Conservation (phyloP, 441 rosid genomes). For the Populus trichocarpa region DNA sequence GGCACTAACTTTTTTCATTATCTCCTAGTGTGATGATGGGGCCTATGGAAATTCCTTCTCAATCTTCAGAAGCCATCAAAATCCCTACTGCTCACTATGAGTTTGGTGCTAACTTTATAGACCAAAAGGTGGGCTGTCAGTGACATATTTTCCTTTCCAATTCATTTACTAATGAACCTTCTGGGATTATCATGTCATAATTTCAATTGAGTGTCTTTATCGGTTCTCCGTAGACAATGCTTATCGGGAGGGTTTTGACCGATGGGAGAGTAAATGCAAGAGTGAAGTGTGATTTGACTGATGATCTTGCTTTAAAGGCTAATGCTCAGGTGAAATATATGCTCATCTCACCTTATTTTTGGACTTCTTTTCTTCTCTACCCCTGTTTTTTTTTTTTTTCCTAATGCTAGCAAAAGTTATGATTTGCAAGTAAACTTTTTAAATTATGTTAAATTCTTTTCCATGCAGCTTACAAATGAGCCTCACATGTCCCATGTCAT, state of each 20-base stretch:
- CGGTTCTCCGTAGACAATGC: slow-evolving; percentile 60
- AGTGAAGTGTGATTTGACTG: slow-evolving; percentile 80
- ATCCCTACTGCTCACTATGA: slow-evolving; percentile 88
- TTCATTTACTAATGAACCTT: background rate
- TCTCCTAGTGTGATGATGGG: slow-evolving; percentile 80
- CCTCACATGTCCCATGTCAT: slow-evolving; percentile 86
- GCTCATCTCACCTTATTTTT: background rate
- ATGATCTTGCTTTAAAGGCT: slow-evolving; percentile 66
- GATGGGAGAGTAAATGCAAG: slow-evolving; percentile 94
- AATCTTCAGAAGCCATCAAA: slow-evolving; percentile 73
- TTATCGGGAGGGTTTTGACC: slow-evolving; percentile 79
- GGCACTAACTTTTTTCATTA: background rate
- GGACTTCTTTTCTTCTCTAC: background rate
- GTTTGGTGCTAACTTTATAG: slow-evolving; percentile 84
- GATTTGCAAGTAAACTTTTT: background rate
- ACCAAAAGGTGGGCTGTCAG: slow-evolving; percentile 51
- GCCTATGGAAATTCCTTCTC: slow-evolving; percentile 85
- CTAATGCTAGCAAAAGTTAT: no score
- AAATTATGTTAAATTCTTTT: background rate
- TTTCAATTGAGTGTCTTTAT: slow-evolving; percentile 12
- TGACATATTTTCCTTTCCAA: background rate
- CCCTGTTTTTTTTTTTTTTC: no score
- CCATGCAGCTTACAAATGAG: slow-evolving; percentile 68
- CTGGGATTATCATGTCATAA: background rate
- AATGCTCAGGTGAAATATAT: slow-evolving; percentile 60